Conservation (phyloP, 2,329 filamentous ascomycete species). For the Calonectria hawksworthii region DNA sequence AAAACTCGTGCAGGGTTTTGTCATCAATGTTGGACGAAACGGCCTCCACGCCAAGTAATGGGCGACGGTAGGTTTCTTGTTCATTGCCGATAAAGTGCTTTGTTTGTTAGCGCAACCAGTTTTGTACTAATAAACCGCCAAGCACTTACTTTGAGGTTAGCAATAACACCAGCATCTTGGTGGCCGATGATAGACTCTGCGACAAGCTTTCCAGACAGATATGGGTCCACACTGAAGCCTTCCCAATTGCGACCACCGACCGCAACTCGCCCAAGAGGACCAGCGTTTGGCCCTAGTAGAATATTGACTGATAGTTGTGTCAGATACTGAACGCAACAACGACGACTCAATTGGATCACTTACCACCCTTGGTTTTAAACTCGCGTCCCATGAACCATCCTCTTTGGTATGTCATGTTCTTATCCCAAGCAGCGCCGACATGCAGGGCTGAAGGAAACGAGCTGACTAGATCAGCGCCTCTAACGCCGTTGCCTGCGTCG, state of each 20-base stretch:
- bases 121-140: accelerated
- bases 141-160: conserved; percentile 72
- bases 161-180: conserved; percentile 83
- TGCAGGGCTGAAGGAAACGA: conserved; percentile 64
- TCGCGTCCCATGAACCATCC: conserved; percentile 69
- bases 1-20: conserved; percentile 74
- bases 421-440: conserved; percentile 67
- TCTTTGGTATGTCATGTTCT: conserved; percentile 64
- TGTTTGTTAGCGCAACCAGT: not conserved
- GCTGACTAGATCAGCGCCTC: conserved; percentile 63
- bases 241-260: conserved; percentile 83
- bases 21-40: conserved; percentile 75
- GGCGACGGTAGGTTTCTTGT: conserved; percentile 66
- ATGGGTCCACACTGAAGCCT: conserved; percentile 79
- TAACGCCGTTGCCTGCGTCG: conserved; percentile 64
- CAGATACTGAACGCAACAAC: not conserved
- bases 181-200: conserved; percentile 82
- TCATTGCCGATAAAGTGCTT: conserved; percentile 73
- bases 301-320: conserved; percentile 66
- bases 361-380: conserved; percentile 69
- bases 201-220: conserved; percentile 78
- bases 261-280: conserved; percentile 78
- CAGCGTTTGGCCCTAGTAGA: conserved; percentile 78
- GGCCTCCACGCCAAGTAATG: conserved; percentile 62
- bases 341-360: conserved; percentile 44